Base-by-base conservation (phyloP, 2,329 filamentous ascomycete genomes). In the Ciborinia camelliae region DNA sequence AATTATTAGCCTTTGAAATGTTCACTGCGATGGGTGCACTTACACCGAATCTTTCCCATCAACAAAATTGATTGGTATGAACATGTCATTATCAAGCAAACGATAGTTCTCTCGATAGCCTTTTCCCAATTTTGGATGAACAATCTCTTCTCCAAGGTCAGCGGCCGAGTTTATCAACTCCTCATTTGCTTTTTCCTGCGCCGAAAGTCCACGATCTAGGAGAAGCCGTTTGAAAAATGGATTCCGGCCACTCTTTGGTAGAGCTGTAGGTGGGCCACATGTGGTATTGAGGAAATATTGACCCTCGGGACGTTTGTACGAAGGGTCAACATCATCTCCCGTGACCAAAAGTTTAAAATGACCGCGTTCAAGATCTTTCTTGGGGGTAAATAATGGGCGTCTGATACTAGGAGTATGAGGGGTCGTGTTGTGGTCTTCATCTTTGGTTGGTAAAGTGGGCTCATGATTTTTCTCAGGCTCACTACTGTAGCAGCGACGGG, bases 401-500 rank as follows among this genome's bases (percentile, higher is more conserved):
- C 12, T 32, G 20, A 14, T 23, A n/a, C 3, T 12, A n/a, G 50
- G 20, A n/a, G 30, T 5, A 9, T 6, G 18, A 20, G 30, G 10
- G 30, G 8, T 20, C 18, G 28, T 43, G 10, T 32, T 57, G 10
- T 1, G 23, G 4, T 28, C 23, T 43, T 43, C 37, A 30, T 47
- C 41, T 59, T 59, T 37, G 50, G 43, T 12, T 28, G 41, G 30
- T 28, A 48, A n/a, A 50, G 41, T 26, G n/a, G 57, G 23, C 15
- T 20, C 43, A n/a, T 32, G 54, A 23, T 30, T 28, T 52, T n/a
- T 39, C 58, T 61, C 35, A 51, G 32, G 18, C 20, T 15, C 28
- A 48, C 18, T 54, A 15, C 30, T 63, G 32, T 57, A 63, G n/a
- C 14, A 30, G 30, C 61, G 61, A 47, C 61, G 61, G 45, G 37